Base-by-base conservation (phyloP, 441 rosid genomes). In the Corymbia citriodora region DNA sequence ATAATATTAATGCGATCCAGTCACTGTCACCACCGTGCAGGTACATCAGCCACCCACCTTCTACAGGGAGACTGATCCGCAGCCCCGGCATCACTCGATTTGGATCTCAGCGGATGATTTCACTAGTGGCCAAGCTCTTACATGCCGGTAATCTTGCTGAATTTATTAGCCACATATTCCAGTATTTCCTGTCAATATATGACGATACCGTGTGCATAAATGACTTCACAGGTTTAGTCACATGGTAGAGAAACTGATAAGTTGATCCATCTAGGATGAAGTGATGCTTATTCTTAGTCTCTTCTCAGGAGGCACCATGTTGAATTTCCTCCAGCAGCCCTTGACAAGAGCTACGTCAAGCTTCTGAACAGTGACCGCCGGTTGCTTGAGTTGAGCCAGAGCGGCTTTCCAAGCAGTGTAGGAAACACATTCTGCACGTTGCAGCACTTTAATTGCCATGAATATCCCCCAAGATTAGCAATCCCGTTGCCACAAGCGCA, bases 31-130 rank as follows among this genome's bases (percentile, higher is more conserved):
- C 15, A 33, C 55, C 18, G 25, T 65, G 89, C 93, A 94, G 95
- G 88, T 93, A 45, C 89, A 52, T 33, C 89, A 90, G 54, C 90
- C 93, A 18, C 97, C 97, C 52, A 53, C 74, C 9, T 94, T 94
- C 87, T 87, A 89, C n/a, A 91, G 72, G 14, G 97, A 96, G 92
- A 90, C 52, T 50, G 93, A 94, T 90, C 97, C 96, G 15, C 93
- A 93, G 79, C 97, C 97, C 72, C 93, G 95, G 88, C 95, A 94
- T 89, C 97, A 96, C 48, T 94, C 96, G 6, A 89, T 92, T 36
- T 95, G 97, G 97, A 89, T 23, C 89, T 23, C 81, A 16, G 88
- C 93, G 40, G 33, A 89, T 25, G 97, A 96, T 88, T 96, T 96
- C 88, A 96, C 96, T 1, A 91, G 87, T 40, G 95, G 95, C 10